Conservation (phyloP, 257 asterid species). For the Solanum corneliomulleri region DNA sequence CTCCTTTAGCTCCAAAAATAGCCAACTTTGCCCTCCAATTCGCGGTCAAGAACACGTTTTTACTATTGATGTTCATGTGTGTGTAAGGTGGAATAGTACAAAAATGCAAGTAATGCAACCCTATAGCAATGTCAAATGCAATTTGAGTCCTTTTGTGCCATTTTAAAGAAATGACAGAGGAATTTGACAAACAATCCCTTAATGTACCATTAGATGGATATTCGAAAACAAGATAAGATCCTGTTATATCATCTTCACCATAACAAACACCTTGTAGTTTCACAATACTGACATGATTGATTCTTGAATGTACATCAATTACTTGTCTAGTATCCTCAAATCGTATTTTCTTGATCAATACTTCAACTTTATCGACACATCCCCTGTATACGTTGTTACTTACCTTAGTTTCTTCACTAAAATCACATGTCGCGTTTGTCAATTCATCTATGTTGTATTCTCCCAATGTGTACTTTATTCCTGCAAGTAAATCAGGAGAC, state of each 20-base stretch:
- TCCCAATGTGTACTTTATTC: constrained; percentile 47
- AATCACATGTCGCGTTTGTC: constrained; percentile 26
- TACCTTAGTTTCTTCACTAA: constrained; percentile 17
- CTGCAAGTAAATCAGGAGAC: constrained; percentile 57
- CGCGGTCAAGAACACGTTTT: constrained; percentile 34
- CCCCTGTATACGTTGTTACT: constrained; percentile 34
- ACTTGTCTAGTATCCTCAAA: constrained; percentile 28
- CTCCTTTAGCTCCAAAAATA: constrained; percentile 13
- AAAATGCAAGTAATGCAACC: constrained; percentile 54
- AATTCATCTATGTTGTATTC: constrained; percentile 40
- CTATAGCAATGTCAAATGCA: constrained; percentile 59
- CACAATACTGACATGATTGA: constrained; percentile 62
- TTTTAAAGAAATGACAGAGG: constrained; percentile 10
- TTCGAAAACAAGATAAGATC: constrained; percentile 53
- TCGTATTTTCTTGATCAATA: constrained; percentile 36
- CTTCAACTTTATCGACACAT: constrained; percentile 21
- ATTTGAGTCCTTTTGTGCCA: constrained; percentile 57
- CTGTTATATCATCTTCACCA: constrained; percentile 22
- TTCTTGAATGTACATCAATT: constrained; percentile 55
- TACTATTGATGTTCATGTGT: constrained; percentile 27
- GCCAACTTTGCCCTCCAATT: constrained; percentile 63
- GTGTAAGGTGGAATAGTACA: constrained; percentile 44
- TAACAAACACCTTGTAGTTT: constrained; percentile 58
- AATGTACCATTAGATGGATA: constrained; percentile 47
- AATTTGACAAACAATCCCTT: constrained; percentile 29